These are phyloP conservation scores for Phytophthora parvispora DNA, from an alignment of 352 stramenopile genomes.

Conservation along the genomic window DNA sequence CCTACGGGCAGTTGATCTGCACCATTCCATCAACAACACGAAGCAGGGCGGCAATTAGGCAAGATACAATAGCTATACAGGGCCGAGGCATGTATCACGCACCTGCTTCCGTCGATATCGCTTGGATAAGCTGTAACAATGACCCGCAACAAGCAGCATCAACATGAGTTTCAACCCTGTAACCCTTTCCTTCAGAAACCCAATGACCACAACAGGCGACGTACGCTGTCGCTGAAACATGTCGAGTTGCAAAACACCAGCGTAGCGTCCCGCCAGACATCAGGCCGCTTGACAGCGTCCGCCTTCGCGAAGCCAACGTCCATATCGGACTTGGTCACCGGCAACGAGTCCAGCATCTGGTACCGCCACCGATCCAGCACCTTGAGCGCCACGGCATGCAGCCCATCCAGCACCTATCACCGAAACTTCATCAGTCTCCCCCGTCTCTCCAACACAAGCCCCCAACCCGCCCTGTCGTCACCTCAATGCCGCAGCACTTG, in stretches of 20 bases:
- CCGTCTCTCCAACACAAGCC: not conserved
- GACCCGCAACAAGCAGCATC: not conserved
- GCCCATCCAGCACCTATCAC: constrained; percentile 58
- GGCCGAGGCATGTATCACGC: not conserved
- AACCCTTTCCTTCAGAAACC: not conserved
- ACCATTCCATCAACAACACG: not conserved
- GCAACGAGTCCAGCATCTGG: constrained; percentile 65
- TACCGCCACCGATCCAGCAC: constrained; percentile 75
- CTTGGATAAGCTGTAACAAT: constrained; percentile 35
- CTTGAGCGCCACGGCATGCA: constrained; percentile 70
- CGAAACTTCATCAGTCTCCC: not conserved
- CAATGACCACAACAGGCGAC: too few species aligned
- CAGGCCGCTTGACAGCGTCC: constrained; percentile 49
- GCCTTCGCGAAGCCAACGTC: constrained; percentile 67
- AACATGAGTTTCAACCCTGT: not conserved
- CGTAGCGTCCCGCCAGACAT: constrained; percentile 68
- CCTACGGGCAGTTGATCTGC: constrained; percentile 56
- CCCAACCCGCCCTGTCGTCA: constrained; percentile 16
- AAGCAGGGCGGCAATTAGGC: not conserved
- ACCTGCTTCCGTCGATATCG: constrained; percentile 47
- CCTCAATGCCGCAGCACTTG: constrained; percentile 75
- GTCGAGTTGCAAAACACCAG: constrained; percentile 78
- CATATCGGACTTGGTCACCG: constrained; percentile 57
- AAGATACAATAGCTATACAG: not conserved
- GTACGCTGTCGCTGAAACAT: constrained; percentile 76